Percentiles rank a stretch among this genome's conserved stretches.
These are phyloP conservation scores for Salvia miltiorrhiza DNA, from an alignment of 257 asterid species.

Conservation along the genomic window DNA sequence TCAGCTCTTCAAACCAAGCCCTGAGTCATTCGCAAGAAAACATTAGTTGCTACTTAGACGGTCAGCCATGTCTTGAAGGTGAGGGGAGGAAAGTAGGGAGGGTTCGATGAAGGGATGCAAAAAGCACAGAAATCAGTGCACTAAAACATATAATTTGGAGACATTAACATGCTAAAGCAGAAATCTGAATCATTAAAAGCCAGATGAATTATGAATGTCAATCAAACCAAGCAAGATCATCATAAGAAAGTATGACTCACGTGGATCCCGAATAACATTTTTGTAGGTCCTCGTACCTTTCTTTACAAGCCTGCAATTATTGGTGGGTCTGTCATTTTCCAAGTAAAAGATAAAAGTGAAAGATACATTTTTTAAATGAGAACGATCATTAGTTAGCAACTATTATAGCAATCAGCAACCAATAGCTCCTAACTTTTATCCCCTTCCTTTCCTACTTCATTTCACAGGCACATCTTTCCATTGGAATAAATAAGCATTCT, in stretches of 20 bases:
- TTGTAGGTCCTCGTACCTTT: slow-evolving; percentile 68
- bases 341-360: background rate
- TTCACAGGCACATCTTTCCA: background rate
- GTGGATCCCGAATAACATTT: slow-evolving; percentile 62
- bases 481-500: background rate
- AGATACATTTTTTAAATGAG: background rate
- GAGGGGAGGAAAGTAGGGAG: background rate
- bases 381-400: background rate
- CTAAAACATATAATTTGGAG: background rate
- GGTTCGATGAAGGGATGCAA: background rate
- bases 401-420: background rate
- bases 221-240: slow-evolving; percentile 10
- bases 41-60: background rate
- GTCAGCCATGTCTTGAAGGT: background rate
- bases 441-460: background rate
- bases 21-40: slow-evolving; percentile 34
- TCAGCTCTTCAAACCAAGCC: slow-evolving; percentile 85
- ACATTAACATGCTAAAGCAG: background rate
- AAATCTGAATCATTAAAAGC: background rate
- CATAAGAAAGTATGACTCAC: slow-evolving; percentile 42
- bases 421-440: background rate
- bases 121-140: background rate
- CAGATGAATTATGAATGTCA: slow-evolving; percentile 1
- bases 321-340: slow-evolving; percentile 18
- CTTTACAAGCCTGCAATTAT: slow-evolving; percentile 70